These are phyloP conservation scores for Periconia digitata DNA, from an alignment of 2,329 filamentous ascomycete genomes.

Conservation along the genomic window DNA sequence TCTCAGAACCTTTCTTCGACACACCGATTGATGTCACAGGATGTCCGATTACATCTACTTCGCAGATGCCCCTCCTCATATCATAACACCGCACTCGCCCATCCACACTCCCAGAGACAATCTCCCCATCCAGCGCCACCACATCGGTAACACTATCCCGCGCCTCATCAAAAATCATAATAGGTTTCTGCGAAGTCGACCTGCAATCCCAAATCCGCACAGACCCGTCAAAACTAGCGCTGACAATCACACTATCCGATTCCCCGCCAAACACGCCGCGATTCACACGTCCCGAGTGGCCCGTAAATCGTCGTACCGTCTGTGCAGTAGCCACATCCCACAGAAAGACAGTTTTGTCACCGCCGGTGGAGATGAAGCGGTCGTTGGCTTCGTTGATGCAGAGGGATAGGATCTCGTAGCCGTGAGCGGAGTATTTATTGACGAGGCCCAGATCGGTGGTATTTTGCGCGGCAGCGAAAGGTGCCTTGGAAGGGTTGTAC, in stretches of 20 bases:
- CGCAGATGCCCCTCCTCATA: slow-evolving; percentile 70
- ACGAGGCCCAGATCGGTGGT: slow-evolving; percentile 59
- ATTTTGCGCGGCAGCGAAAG: slow-evolving; percentile 26
- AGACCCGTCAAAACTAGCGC: slow-evolving; percentile 71
- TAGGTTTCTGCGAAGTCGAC: slow-evolving; percentile 55
- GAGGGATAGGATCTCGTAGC: slow-evolving; percentile 86
- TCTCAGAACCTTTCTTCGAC: slow-evolving; percentile 70
- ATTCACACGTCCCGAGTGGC: slow-evolving; percentile 75
- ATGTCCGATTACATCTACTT: slow-evolving; percentile 43
- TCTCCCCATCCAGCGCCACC: slow-evolving; percentile 48
- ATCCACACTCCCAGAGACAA: slow-evolving; percentile 80
- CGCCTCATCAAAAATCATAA: slow-evolving; percentile 74
- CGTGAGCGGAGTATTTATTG: slow-evolving; percentile 86
- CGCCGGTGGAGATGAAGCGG: slow-evolving; percentile 82
- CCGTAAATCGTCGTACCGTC: slow-evolving; percentile 74
- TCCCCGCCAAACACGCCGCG: slow-evolving; percentile 77
- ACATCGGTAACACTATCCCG: slow-evolving; percentile 64
- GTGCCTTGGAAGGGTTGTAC: slow-evolving; percentile 70
- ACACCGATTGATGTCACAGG: slow-evolving; percentile 75
- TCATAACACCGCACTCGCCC: slow-evolving; percentile 82
- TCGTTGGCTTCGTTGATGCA: slow-evolving; percentile 74
- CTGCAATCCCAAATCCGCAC: slow-evolving; percentile 66
- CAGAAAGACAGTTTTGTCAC: slow-evolving; percentile 86
- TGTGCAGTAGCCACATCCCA: slow-evolving; percentile 88
- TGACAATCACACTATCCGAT: slow-evolving; percentile 71